Base-by-base conservation (phyloP, 2,329 filamentous ascomycete species). In the Cladosporium sp. region DNA sequence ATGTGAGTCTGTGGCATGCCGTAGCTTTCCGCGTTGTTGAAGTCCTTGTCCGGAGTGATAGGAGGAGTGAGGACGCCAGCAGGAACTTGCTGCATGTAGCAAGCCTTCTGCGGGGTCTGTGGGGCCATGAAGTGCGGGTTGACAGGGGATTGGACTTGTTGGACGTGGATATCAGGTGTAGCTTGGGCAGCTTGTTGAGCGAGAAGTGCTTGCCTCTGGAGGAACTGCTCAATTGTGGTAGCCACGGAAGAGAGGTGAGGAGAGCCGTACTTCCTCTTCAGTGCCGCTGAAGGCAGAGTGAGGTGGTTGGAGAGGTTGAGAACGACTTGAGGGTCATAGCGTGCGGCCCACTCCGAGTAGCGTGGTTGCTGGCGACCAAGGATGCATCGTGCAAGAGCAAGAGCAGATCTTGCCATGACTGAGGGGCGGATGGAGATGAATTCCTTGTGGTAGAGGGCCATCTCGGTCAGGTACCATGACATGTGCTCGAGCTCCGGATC, bases 361-460 rank as follows among this genome's bases (percentile, higher is more conserved):
- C 85, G 85, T 64, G 87, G 82, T 73, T 96, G 91, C 40, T 87
- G 84, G 60, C 91, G 87, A 69, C 87, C 87, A 11, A 97, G 83
- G 63, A 99, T 91, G 71, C 90, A 93, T 64, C 92, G 84, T 39
- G 93, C 88, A 40, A 99, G 83, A 55, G 91, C 91, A 58, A 97
- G 81, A 11, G 92, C 91, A 43, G 92, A 88, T 65, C 91, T 84
- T 45, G 94, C 92, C 82, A 99, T 90, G 64, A 92, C 88, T 0
- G 93, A 96, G 19, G 94, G 92, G 70, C 88, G 88, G 58, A 89
- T 92, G 15, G 92, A 94, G 63, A 99, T 92, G 69, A 99, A 99
- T 65, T 97, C 94, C 70, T 93, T 89, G 79, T 97, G 91, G 77
- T 97, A 99, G 42, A 97, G 81, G 47, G 92, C 90, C 69, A 97